Conservation (phyloP, 371 early-diverging fungal species). For the Mucor mucedo region DNA sequence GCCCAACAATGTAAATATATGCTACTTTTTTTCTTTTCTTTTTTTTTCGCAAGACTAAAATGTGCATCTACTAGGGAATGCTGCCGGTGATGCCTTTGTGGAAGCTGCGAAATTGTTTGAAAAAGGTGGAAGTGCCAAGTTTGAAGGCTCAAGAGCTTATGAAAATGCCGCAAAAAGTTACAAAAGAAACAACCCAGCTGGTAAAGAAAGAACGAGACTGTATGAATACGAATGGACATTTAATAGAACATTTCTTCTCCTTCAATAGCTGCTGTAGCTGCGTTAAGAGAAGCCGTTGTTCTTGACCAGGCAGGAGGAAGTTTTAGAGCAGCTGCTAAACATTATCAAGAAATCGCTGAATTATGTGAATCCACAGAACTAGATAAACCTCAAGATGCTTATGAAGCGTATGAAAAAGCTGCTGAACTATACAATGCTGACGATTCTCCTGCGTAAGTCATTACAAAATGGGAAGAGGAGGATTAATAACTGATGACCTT, state of each 20-base stretch:
- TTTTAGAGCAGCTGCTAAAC: constrained; percentile 90
- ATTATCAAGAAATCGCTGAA: constrained; percentile 92
- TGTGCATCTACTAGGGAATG: constrained; percentile 69
- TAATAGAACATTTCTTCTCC: background rate
- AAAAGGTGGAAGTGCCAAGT: constrained; percentile 72
- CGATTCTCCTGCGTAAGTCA: constrained; percentile 84
- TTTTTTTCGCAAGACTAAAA: background rate
- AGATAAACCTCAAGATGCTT: constrained; percentile 76
- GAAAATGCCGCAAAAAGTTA: constrained; percentile 89
- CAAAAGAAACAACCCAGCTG: constrained; percentile 83
- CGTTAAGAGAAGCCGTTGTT: constrained; percentile 76
- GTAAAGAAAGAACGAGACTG: constrained; percentile 36
- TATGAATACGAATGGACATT: background rate
- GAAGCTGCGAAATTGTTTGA: constrained; percentile 72
- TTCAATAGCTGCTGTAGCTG: constrained; percentile 72
- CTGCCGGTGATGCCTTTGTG: constrained; percentile 91
- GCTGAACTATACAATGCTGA: constrained; percentile 92
- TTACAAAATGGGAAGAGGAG: background rate
- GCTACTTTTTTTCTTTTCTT: background rate
- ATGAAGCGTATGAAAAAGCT: constrained; percentile 86
- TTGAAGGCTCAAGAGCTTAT: constrained; percentile 64
- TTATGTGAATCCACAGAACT: constrained; percentile 86
- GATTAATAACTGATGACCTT: background rate
- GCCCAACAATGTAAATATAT: constrained; percentile 77
- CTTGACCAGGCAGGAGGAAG: constrained; percentile 86